phyloP scores from a whole-genome alignment of 257 asterid genomes.

The Mentha longifolia region DNA sequence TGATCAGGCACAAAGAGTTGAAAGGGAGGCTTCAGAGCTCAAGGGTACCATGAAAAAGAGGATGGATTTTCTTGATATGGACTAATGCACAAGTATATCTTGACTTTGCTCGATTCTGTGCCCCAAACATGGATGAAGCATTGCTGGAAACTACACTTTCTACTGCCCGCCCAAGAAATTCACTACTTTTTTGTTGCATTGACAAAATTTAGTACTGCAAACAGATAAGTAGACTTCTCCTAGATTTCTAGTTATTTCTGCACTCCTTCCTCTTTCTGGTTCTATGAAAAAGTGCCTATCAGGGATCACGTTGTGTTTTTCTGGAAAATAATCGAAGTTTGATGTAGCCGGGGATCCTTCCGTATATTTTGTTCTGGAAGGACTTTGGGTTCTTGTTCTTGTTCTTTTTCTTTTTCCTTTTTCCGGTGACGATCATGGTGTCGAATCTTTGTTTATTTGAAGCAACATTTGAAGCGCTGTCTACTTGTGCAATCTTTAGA shows the following conservation, averaged over 20 bases:
- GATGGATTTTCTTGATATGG: conserved; percentile 97
- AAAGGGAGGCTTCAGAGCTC: conserved; percentile 85
- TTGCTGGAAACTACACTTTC: conserved; percentile 22
- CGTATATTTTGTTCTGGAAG: conserved; percentile 44
- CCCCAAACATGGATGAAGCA: conserved; percentile 26
- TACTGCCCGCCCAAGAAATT: neutral
- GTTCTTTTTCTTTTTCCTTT: neutral
- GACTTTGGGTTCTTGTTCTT: conserved; percentile 28
- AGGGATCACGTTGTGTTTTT: conserved; percentile 14
- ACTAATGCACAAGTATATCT: conserved; percentile 46
- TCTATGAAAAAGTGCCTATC: neutral
- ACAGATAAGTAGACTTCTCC: conserved; percentile 23
- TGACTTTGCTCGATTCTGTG: conserved; percentile 1
- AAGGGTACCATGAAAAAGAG: conserved; percentile 91
- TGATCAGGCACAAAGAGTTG: conserved; percentile 87
- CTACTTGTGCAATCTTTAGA: neutral
- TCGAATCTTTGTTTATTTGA: neutral
- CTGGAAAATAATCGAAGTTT: neutral
- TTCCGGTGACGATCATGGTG: conserved; percentile 3
- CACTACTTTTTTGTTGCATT: conserved; percentile 33
- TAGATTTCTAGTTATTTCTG: conserved; percentile 19
- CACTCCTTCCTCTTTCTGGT: conserved; percentile 18
- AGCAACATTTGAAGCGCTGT: neutral
- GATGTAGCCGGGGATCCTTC: conserved; percentile 35
- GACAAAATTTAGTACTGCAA: conserved; percentile 34